Percentiles rank a stretch among this genome's conserved stretches.
phyloP scores from a whole-genome alignment of 129 eudicot species.

The Centaurea solstitialis region DNA sequence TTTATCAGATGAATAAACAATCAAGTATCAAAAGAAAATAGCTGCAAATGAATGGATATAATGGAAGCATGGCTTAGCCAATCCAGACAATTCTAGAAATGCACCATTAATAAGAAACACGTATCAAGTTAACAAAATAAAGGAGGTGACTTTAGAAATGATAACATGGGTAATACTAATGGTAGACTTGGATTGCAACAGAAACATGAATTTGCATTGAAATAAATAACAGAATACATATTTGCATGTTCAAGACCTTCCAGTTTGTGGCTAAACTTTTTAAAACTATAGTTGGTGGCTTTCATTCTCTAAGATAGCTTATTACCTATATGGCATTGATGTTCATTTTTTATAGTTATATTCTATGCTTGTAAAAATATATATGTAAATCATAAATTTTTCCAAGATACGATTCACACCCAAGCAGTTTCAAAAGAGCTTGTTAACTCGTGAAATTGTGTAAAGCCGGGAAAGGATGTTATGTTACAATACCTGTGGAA shows the following conservation, averaged over 20 bases:
- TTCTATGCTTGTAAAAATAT: not conserved
- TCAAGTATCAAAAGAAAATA: not conserved
- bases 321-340: no score
- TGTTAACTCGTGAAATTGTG: not conserved
- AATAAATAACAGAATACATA: no score
- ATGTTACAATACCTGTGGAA: conserved; percentile 71
- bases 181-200: not conserved
- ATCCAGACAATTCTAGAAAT: no score
- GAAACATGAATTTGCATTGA: not conserved
- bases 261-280: no score
- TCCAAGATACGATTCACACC: not conserved
- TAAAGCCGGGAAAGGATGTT: not conserved
- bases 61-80: not conserved
- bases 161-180: not conserved
- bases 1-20: not conserved
- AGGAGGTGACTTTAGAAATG: not conserved
- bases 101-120: not conserved
- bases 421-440: not conserved
- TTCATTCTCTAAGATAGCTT: not conserved
- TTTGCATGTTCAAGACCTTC: no score
- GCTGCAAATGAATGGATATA: not conserved
- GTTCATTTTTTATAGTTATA: no score
- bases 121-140: not conserved
- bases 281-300: not conserved
- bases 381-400: not conserved